A percentile compares a stretch with the other conserved stretches of the same genome.
Evolutionary conservation across 129 eudicot species (phyloP).

Genomic region (Artemisia annua): DNA sequence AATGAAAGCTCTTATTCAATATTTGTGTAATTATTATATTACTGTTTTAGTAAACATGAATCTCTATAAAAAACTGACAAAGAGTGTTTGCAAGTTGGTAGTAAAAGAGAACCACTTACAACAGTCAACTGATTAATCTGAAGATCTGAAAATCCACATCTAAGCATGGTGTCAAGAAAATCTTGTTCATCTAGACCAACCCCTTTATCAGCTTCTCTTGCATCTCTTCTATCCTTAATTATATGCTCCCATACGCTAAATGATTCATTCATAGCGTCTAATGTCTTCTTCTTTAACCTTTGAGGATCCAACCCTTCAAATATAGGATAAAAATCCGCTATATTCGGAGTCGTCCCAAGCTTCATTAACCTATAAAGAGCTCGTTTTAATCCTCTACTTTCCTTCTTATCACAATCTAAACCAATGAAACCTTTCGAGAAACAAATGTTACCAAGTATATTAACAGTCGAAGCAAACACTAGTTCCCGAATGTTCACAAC

Average conservation of each 20-base stretch:
- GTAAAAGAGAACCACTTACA: conserved; percentile 16
- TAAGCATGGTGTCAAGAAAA: conserved; percentile 36
- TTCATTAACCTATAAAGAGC: conserved; percentile 33
- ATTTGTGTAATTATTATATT: too few relatives aligned
- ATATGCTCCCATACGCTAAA: conserved; percentile 30
- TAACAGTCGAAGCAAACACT: conserved; percentile 31
- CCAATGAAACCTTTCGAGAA: conserved; percentile 32
- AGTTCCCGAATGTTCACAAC: conserved; percentile 32
- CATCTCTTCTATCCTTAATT: conserved; percentile 27
- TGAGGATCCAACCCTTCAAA: conserved; percentile 35
- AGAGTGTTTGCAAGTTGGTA: too few relatives aligned
- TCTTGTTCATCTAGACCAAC: conserved; percentile 15
- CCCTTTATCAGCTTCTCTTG: background rate
- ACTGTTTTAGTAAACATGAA: too few relatives aligned
- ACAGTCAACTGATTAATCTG: conserved; percentile 38
- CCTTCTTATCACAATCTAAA: conserved; percentile 8
- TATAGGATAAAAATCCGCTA: conserved; percentile 35
- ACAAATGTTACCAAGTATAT: conserved; percentile 39
- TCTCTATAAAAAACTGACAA: too few relatives aligned
- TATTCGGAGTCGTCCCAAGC: conserved; percentile 33
- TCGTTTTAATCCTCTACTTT: conserved; percentile 19
- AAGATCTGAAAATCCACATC: conserved; percentile 37
- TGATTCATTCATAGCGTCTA: conserved; percentile 26
- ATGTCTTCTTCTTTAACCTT: conserved; percentile 30
- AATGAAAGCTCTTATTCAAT: background rate